Evolutionary conservation across 2,329 filamentous ascomycete species (phyloP), one percentile per base, ranked within the genome.

Genomic region (Sphaerulina populicola): DNA sequence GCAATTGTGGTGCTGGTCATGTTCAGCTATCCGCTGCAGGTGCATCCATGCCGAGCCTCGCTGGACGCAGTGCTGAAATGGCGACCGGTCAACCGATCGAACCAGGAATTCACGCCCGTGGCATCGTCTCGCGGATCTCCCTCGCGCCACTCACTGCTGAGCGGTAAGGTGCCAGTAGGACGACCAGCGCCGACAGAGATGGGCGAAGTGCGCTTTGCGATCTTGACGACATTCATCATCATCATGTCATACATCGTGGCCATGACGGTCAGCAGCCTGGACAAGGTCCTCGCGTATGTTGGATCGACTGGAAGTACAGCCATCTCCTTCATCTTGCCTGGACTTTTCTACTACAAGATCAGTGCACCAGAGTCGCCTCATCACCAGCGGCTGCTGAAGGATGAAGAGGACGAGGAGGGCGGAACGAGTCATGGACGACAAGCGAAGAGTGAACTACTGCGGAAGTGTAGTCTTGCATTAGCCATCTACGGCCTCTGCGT

Each of bases 331-430:
- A 97, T 98, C 58, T 77, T 98, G 0, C 93, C 93, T 0, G 93
- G 93, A 0, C 72, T 98, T 3, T 98, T 98, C 69, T 98, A 97
- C 70, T 98, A 97, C 73, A 97, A 97, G 71, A 97, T 98, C 54
- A 94, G 88, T 10, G 82, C 88, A 21, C 93, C 93, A 0, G 85
- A 95, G 49, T 91, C 87, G 40, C 78, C 83, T 27, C 82, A 91
- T 56, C 89, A 96, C 62, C 91, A 95, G 66, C 81, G 85, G 11
- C 74, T 97, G 8, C 74, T 88, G 56, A 97, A 97, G 68, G 89
- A 93, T 63, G 88, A 96, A 59, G 93, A 97, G 61, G 87, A 91
- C 57, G 82, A 82, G n/a, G 66, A 69, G 11, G 79, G 74, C 79
- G 61, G 66, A 82, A 56, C 71, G 42, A 21, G 59, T 51, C 58